Evolutionary conservation across 2,329 filamentous ascomycete species (phyloP).

Genomic region (Chrysoporthe austroafricana): DNA sequence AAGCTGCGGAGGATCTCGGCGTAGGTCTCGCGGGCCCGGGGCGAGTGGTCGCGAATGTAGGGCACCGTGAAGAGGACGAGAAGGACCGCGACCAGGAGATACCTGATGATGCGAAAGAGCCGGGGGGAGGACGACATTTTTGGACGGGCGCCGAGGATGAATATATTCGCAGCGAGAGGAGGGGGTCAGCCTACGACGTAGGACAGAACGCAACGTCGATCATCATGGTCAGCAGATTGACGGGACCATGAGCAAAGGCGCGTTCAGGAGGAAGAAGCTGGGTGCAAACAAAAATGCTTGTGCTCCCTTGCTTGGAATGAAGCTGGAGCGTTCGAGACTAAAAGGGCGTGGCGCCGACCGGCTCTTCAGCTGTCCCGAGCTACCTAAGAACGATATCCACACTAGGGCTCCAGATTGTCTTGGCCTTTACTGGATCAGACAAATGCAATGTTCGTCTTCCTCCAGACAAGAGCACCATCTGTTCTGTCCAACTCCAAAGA

Average conservation of each 20-base stretch:
- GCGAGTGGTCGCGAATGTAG: slow-evolving; percentile 29
- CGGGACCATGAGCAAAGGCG: background rate
- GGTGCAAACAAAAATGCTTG: background rate
- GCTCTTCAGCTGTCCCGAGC: slow-evolving; percentile 1
- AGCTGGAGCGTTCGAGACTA: background rate
- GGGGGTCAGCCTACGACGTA: background rate
- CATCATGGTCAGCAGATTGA: background rate
- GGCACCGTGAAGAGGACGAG: slow-evolving; percentile 35
- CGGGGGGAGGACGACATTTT: slow-evolving; percentile 35
- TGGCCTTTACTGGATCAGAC: background rate
- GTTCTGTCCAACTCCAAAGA: background rate
- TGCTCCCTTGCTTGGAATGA: slow-evolving; percentile 14
- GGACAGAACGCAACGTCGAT: background rate
- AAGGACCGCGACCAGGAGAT: slow-evolving; percentile 32
- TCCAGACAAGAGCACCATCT: background rate
- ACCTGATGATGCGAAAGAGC: slow-evolving; percentile 35
- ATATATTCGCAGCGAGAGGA: background rate
- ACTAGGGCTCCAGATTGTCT: background rate
- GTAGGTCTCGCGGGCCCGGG: slow-evolving; percentile 29
- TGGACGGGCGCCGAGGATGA: slow-evolving; percentile 4
- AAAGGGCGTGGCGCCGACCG: background rate
- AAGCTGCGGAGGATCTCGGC: slow-evolving; percentile 36
- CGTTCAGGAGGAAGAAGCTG: background rate
- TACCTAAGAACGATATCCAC: background rate
- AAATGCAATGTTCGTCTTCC: background rate